Evolutionary conservation across 208 protist species (phyloP).

Genomic region (Polymyxa betae): DNA sequence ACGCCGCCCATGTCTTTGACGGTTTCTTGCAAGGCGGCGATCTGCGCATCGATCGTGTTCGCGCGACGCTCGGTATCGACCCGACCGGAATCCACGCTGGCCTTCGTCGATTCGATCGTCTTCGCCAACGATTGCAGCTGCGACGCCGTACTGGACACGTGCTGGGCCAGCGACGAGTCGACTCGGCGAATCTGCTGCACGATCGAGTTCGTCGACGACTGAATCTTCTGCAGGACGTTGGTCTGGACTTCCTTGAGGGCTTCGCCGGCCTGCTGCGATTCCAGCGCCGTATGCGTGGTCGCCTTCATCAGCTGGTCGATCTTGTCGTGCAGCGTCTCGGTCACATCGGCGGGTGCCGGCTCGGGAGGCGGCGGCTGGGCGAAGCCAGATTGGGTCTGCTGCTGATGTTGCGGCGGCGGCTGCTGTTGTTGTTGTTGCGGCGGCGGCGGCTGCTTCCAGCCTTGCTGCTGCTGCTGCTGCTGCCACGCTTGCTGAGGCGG

Average conservation of each 20-base stretch:
- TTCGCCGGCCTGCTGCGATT: constrained; percentile 19
- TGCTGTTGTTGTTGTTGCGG: constrained; percentile 10
- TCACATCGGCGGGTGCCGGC: not conserved
- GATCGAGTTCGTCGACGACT: not conserved
- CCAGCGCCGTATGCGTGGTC: constrained; percentile 9
- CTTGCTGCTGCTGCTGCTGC: not conserved
- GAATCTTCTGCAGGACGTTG: not conserved
- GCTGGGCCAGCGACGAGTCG: not conserved
- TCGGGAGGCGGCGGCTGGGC: not conserved
- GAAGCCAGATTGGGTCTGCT: not conserved
- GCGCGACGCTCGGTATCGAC: constrained; percentile 40
- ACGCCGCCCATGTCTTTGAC: not conserved
- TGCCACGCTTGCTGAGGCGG: not conserved
- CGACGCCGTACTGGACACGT: not conserved
- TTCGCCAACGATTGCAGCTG: constrained; percentile 4
- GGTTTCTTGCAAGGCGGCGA: not conserved
- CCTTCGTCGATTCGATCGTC: constrained; percentile 19
- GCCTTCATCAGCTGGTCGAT: constrained; percentile 27
- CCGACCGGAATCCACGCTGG: not conserved
- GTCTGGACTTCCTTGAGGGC: constrained; percentile 6
- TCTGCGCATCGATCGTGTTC: not conserved
- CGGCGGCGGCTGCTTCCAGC: not conserved
- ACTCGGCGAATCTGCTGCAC: not conserved
- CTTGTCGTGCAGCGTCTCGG: constrained; percentile 1
- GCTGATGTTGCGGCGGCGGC: not conserved